Conservation (phyloP, 441 rosid species). For the Gossypium trilobum region DNA sequence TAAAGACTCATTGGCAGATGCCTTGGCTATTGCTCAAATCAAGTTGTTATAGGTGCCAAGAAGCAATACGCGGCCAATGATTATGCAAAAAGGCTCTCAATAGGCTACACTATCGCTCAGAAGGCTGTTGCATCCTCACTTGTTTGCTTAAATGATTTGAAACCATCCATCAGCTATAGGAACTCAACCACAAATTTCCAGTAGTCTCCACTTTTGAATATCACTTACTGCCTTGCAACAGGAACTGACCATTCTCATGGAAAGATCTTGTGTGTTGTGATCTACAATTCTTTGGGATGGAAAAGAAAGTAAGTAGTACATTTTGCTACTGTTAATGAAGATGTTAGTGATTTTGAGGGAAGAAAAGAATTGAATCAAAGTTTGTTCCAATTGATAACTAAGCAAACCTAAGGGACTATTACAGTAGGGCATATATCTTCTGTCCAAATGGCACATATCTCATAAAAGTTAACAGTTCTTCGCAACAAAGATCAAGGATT, state of each 20-base stretch:
- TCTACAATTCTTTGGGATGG: conserved; percentile 95
- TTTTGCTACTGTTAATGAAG: conserved; percentile 62
- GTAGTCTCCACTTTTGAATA: conserved; percentile 95
- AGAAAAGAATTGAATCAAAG: conserved; percentile 70
- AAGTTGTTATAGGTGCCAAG: conserved; percentile 86
- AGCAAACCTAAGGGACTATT: conserved; percentile 44
- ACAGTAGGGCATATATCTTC: conserved; percentile 86
- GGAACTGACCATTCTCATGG: conserved; percentile 56
- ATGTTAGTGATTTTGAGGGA: conserved; percentile 68
- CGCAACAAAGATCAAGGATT: background rate
- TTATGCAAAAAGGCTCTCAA: conserved; percentile 79
- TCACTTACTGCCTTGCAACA: conserved; percentile 86
- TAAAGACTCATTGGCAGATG: conserved; percentile 80
- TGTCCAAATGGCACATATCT: conserved; percentile 86
- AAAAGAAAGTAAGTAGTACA: conserved; percentile 69
- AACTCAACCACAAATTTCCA: conserved; percentile 44
- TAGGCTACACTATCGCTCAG: conserved; percentile 88
- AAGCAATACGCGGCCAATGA: conserved; percentile 93
- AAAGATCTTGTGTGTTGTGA: conserved; percentile 67
- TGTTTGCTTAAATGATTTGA: conserved; percentile 52
- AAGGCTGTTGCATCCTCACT: conserved; percentile 72
- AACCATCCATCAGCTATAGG: conserved; percentile 25
- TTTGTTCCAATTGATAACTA: conserved; percentile 62
- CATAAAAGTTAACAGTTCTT: conserved; percentile 32
- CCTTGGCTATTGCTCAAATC: conserved; percentile 89